Conservation (phyloP, 352 stramenopile genomes). For the Phytophthora chlamydospora region DNA sequence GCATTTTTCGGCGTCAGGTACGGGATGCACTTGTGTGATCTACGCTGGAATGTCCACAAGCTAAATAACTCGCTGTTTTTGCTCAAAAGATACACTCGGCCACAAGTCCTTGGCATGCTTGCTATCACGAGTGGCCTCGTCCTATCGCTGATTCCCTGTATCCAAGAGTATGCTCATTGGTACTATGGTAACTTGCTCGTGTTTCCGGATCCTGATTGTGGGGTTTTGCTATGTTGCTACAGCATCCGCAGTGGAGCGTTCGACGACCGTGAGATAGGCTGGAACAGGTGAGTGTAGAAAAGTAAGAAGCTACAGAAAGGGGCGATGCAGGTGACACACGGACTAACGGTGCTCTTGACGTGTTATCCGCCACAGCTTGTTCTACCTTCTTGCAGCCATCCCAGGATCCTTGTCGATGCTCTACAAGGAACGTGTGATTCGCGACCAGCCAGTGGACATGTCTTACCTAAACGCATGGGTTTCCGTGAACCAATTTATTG, state of each 20-base stretch:
- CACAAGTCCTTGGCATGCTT: conserved; percentile 75
- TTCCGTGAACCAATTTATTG: conserved; percentile 86
- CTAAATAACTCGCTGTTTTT: conserved; percentile 1
- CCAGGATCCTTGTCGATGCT: conserved; percentile 84
- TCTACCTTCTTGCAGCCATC: conserved; percentile 81
- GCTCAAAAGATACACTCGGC: conserved; percentile 65
- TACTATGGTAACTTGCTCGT: background rate
- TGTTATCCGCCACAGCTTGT: conserved; percentile 43
- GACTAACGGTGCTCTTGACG: conserved; percentile 5
- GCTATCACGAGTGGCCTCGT: conserved; percentile 71
- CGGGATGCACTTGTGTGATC: background rate
- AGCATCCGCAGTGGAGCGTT: conserved; percentile 69
- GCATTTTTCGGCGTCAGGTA: conserved; percentile 65
- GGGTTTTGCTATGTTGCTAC: conserved; percentile 2
- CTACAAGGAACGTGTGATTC: conserved; percentile 86
- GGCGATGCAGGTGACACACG: background rate
- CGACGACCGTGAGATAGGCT: conserved; percentile 76
- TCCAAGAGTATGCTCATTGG: conserved; percentile 63
- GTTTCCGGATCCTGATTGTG: conserved; percentile 5
- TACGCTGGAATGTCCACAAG: background rate
- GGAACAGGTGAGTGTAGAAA: conserved; percentile 62
- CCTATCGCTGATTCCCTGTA: conserved; percentile 76
- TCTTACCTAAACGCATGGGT: conserved; percentile 90
- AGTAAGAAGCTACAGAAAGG: background rate
- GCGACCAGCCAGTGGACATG: conserved; percentile 87